Evolutionary conservation across 768 basidiomycete genomes (phyloP).

Genomic region (Leccinum variicolor): DNA sequence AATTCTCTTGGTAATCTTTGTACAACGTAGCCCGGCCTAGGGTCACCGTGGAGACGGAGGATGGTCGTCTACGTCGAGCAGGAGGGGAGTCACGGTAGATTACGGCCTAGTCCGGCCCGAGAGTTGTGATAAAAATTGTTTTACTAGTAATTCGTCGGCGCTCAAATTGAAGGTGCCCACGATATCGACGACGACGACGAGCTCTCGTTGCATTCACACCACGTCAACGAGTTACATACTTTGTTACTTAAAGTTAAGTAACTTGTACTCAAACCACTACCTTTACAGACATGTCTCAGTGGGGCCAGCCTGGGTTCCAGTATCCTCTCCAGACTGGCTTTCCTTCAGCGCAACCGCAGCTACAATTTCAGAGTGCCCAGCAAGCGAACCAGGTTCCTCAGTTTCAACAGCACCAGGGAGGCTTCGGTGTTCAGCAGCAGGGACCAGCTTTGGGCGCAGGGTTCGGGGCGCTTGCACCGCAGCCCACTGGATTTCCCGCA

Average conservation of each 20-base stretch:
- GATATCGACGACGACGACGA: conserved; percentile 4
- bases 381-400: conserved; percentile 29
- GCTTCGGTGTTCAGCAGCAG: conserved; percentile 28
- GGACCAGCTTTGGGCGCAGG: conserved; percentile 30
- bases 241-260: too few relatives aligned
- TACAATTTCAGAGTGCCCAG: conserved; percentile 38
- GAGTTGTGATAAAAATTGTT: too few relatives aligned
- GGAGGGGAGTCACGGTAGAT: too few relatives aligned
- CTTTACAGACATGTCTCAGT: conserved; percentile 63
- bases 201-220: not conserved
- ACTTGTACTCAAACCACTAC: not conserved
- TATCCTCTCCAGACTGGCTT: conserved; percentile 75
- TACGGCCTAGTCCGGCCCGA: not conserved
- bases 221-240: not conserved
- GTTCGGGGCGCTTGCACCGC: conserved; percentile 47
- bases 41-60: not conserved
- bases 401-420: conserved; percentile 41
- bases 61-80: conserved; percentile 1
- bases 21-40: conserved; percentile 1
- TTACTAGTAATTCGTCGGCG: too few relatives aligned
- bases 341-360: conserved; percentile 45
- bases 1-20: too few relatives aligned
- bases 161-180: conserved; percentile 7
- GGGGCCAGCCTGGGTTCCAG: conserved; percentile 69
- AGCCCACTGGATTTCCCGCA: conserved; percentile 55